These are phyloP conservation scores for Dictyostelium firmibasis DNA, from an alignment of 78 protist genomes.

Conservation along the genomic window DNA sequence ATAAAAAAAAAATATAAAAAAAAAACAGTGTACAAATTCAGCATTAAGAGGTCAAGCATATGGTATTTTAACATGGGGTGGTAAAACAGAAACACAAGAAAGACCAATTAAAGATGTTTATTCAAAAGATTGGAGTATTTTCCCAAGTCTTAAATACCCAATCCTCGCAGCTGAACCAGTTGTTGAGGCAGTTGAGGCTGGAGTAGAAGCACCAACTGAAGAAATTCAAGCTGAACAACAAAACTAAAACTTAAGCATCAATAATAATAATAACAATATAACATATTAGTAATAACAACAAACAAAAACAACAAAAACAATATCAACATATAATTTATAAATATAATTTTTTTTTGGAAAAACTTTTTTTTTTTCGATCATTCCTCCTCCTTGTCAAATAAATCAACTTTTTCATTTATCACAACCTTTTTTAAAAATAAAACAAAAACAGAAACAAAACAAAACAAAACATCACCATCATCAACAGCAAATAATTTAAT, in stretches of 20 bases:
- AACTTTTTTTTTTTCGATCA: background rate
- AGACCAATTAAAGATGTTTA: background rate
- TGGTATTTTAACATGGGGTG: conserved; percentile 69
- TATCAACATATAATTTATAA: background rate
- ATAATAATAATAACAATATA: background rate
- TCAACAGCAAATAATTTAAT: no score
- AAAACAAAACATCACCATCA: background rate
- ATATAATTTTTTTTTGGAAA: background rate
- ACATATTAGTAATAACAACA: background rate
- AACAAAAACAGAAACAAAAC: background rate
- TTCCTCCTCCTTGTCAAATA: background rate
- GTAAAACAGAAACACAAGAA: conserved; percentile 18
- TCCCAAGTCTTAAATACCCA: background rate
- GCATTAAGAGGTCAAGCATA: conserved; percentile 45
- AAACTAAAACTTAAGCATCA: background rate
- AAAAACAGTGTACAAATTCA: background rate
- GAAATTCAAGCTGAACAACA: background rate
- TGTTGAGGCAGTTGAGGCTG: background rate
- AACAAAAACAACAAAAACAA: no score
- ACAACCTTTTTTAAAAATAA: background rate
- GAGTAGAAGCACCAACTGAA: background rate
- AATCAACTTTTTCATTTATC: background rate
- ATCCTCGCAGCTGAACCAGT: background rate
- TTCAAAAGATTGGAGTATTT: conserved; percentile 46
- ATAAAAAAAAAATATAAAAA: background rate